A percentile compares a stretch with the other conserved stretches of the same genome.
Conservation (phyloP, 352 stramenopile species). For the Plasmopara viticola region DNA sequence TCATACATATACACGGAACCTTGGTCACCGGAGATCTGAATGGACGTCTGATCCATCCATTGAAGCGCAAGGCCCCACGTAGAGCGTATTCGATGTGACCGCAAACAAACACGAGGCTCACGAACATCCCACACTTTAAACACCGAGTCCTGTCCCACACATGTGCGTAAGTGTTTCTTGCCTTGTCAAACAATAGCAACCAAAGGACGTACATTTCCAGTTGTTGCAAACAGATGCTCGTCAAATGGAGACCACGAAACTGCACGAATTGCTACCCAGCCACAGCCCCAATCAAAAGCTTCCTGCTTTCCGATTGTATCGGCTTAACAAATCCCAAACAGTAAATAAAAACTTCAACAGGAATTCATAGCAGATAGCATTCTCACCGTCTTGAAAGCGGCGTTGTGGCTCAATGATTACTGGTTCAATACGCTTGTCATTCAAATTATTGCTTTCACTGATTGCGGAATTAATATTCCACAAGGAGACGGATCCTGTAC, state of each 20-base stretch:
- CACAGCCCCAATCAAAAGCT: conserved; percentile 74
- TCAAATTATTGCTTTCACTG: conserved; percentile 5
- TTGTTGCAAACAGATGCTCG: conserved; percentile 76
- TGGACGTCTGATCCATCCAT: conserved; percentile 68
- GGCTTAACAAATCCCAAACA: conserved; percentile 26
- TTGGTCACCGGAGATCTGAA: conserved; percentile 79
- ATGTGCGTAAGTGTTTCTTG: conserved; percentile 1
- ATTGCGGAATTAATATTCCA: conserved; percentile 63
- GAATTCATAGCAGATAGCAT: neutral
- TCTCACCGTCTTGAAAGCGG: conserved; percentile 73
- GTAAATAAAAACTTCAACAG: conserved; percentile 5
- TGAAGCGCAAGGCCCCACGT: conserved; percentile 74
- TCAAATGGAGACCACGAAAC: conserved; percentile 80
- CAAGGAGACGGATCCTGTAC: conserved; percentile 58
- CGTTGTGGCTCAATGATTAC: conserved; percentile 57
- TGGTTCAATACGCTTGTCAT: neutral
- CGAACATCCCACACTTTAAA: conserved; percentile 85
- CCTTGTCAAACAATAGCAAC: neutral
- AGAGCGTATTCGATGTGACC: conserved; percentile 74
- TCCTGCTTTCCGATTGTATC: conserved; percentile 80
- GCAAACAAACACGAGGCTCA: conserved; percentile 67
- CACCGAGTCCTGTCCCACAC: conserved; percentile 48
- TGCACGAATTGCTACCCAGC: conserved; percentile 74
- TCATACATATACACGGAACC: conserved; percentile 75
- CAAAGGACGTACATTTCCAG: conserved; percentile 63